Percentiles rank a stretch among this genome's conserved stretches.
Conservation (phyloP, 192 early-diverging fungal species). For the Rhizophagus clarus region DNA sequence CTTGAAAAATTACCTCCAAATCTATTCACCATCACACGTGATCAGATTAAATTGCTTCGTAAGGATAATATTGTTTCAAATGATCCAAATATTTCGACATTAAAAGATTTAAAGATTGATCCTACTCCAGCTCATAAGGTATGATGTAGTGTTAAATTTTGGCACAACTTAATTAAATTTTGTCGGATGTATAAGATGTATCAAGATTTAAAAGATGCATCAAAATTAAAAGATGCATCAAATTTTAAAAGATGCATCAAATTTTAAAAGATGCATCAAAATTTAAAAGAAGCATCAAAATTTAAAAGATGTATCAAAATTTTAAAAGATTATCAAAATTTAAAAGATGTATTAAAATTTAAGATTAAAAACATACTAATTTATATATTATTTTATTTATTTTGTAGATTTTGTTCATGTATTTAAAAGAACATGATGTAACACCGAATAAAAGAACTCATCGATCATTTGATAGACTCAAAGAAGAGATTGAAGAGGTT, state of each 20-base stretch:
- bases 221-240: too few relatives aligned
- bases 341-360: too few relatives aligned
- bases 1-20: slow-evolving; percentile 40
- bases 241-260: too few relatives aligned
- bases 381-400: neutral
- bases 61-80: slow-evolving; percentile 37
- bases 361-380: neutral
- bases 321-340: too few relatives aligned
- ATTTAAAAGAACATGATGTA: neutral
- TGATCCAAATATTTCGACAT: slow-evolving; percentile 1
- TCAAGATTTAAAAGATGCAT: too few relatives aligned
- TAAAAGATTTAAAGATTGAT: slow-evolving; percentile 35
- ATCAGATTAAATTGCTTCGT: slow-evolving; percentile 35
- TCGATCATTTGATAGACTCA: neutral
- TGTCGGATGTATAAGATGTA: too few relatives aligned
- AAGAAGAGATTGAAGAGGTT: neutral
- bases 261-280: too few relatives aligned
- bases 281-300: too few relatives aligned
- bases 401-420: neutral
- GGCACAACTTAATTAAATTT: too few relatives aligned
- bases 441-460: neutral
- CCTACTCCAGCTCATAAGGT: slow-evolving; percentile 36
- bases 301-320: too few relatives aligned
- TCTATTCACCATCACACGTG: slow-evolving; percentile 39
- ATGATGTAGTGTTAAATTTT: too few relatives aligned